Conservation (phyloP, 768 basidiomycete genomes). For the Filobasidium wieringae region DNA sequence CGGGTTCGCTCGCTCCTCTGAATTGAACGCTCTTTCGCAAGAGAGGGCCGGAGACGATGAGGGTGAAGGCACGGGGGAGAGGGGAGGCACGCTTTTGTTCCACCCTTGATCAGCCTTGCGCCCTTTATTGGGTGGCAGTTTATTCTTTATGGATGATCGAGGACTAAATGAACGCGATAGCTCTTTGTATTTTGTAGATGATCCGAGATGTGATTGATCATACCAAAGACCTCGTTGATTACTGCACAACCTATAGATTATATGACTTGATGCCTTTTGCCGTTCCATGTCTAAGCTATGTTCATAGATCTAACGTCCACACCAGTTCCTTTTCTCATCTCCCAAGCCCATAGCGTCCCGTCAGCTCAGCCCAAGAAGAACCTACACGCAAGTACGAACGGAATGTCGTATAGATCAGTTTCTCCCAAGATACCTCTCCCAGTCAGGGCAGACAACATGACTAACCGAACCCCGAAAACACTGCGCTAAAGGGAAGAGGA, state of each 20-base stretch:
- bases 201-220: too few species aligned
- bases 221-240: too few species aligned
- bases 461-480: background rate
- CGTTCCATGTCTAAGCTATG: too few species aligned
- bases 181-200: too few species aligned
- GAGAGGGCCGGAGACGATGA: background rate
- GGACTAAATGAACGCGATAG: slow-evolving; percentile 13
- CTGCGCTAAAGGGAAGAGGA: background rate
- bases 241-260: too few species aligned
- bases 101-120: slow-evolving; percentile 10
- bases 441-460: background rate
- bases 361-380: background rate
- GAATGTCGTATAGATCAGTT: background rate
- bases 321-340: too few species aligned
- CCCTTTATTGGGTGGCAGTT: background rate
- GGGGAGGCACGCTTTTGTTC: slow-evolving; percentile 5
- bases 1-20: background rate
- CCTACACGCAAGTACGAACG: background rate
- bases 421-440: background rate
- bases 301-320: too few species aligned
- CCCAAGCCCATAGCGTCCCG: background rate
- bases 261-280: too few species aligned
- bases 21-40: background rate
- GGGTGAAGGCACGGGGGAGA: background rate
- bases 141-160: slow-evolving; percentile 12